A percentile compares a stretch with the other conserved stretches of the same genome.
These are phyloP conservation scores for Bothriochloa decipiens DNA, from an alignment of 176 grass and related monocot genomes.

Conservation along the genomic window DNA sequence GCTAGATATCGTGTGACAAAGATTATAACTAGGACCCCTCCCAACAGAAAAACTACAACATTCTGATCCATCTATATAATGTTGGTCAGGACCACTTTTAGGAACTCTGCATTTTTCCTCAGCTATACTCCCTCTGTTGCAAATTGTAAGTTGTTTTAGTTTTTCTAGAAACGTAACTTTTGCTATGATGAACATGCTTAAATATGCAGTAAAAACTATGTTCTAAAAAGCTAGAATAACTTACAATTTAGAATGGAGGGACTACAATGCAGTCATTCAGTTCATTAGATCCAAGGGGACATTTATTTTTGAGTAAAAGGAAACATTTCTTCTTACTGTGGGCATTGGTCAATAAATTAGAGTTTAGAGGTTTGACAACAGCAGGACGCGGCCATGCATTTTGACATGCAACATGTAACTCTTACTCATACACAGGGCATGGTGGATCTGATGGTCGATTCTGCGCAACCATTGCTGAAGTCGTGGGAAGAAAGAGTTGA, in stretches of 20 bases:
- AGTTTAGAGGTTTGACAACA: slow-evolving; percentile 15
- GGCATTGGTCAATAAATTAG: slow-evolving; percentile 4
- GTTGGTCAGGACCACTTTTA: slow-evolving; percentile 43
- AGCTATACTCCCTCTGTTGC: not conserved
- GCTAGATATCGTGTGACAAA: slow-evolving; percentile 27
- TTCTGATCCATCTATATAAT: slow-evolving; percentile 35
- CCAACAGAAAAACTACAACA: slow-evolving; percentile 13
- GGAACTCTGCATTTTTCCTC: slow-evolving; percentile 24
- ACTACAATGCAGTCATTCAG: not conserved
- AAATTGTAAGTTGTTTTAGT: not conserved
- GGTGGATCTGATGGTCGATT: slow-evolving; percentile 98
- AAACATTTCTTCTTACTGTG: not conserved
- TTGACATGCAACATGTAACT: not conserved
- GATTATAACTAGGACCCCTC: slow-evolving; percentile 34
- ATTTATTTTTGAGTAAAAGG: not conserved
- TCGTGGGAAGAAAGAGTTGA: slow-evolving; percentile 72
- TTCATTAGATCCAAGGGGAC: not conserved
- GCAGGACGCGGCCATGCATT: not conserved
- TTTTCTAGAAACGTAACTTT: not conserved
- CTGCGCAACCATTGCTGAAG: slow-evolving; percentile 59
- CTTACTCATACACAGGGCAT: slow-evolving; percentile 60
- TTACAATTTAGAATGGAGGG: not conserved
- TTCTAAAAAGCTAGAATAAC: not conserved
- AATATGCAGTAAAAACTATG: not conserved
- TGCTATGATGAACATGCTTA: not conserved